phyloP scores from a whole-genome alignment of 768 basidiomycete species.

The Strobilomyces confusus region DNA sequence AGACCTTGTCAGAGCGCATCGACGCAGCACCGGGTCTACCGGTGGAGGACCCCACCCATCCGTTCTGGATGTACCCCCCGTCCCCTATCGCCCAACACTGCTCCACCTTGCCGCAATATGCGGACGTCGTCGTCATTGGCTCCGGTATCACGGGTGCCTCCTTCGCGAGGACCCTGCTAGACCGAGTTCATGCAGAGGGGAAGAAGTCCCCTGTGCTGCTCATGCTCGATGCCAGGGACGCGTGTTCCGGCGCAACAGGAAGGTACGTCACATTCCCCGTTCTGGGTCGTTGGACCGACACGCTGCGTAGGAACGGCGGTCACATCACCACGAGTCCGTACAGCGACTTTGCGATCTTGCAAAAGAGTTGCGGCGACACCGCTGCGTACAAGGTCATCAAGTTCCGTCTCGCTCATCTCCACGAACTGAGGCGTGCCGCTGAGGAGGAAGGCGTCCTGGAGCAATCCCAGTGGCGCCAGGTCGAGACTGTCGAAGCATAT shows the following conservation, averaged over 20 bases:
- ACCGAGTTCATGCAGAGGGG: constrained; percentile 25
- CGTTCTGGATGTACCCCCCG: constrained; percentile 63
- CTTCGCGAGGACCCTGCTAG: constrained; percentile 52
- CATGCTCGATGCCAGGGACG: constrained; percentile 79
- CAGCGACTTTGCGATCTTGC: constrained; percentile 51
- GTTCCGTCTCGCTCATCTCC: constrained; percentile 58
- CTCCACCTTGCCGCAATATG: constrained; percentile 34
- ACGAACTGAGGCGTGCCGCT: constrained; percentile 45
- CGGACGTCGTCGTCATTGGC: constrained; percentile 69
- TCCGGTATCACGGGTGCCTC: constrained; percentile 74
- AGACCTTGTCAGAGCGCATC: constrained; percentile 32
- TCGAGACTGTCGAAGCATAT: constrained; percentile 58
- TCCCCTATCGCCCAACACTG: constrained; percentile 43
- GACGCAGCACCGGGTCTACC: constrained; percentile 55
- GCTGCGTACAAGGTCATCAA: constrained; percentile 51
- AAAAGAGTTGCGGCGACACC: constrained; percentile 41
- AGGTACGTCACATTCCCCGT: constrained; percentile 42
- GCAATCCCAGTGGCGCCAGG: constrained; percentile 53
- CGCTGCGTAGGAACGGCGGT: constrained; percentile 55
- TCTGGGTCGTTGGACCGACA: background rate
- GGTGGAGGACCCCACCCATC: constrained; percentile 43
- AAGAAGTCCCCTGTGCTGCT: constrained; percentile 43
- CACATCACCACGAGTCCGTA: constrained; percentile 61
- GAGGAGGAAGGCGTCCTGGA: constrained; percentile 50
- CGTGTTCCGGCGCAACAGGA: constrained; percentile 71